A percentile compares a stretch with the other conserved stretches of the same genome.
These are phyloP conservation scores for Casuarina glauca DNA, from an alignment of 306 rosid genomes.

Conservation along the genomic window DNA sequence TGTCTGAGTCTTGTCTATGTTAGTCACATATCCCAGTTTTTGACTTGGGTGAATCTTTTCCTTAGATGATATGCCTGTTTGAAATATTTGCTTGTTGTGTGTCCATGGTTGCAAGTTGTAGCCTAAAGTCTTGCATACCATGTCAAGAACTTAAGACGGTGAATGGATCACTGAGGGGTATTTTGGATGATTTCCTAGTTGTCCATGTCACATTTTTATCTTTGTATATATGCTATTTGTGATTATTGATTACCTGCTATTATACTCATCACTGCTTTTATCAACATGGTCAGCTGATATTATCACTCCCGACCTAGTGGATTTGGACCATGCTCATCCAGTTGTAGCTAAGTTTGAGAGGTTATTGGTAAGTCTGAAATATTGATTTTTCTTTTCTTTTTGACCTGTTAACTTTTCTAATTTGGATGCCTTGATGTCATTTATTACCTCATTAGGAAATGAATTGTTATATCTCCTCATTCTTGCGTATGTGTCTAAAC, in stretches of 20 bases:
- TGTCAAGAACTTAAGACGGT: constrained; percentile 9
- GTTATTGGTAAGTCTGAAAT: constrained; percentile 69
- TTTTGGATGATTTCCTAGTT: constrained; percentile 6
- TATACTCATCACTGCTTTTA: constrained; percentile 14
- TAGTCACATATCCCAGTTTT: neutral
- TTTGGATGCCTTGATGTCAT: constrained; percentile 22
- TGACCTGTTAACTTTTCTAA: constrained; percentile 11
- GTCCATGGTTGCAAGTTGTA: neutral
- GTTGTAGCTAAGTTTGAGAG: constrained; percentile 64
- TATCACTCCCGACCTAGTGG: constrained; percentile 37
- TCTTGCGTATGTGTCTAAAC: neutral
- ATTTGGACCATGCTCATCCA: constrained; percentile 60
- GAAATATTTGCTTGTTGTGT: neutral
- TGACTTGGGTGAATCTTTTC: neutral
- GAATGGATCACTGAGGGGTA: constrained; percentile 1
- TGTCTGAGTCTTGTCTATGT: neutral
- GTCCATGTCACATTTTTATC: neutral
- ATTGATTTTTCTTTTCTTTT: constrained; percentile 22
- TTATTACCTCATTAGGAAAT: constrained; percentile 2
- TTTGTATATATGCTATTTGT: neutral
- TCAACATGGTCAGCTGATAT: constrained; percentile 51
- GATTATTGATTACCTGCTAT: neutral
- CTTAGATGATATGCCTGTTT: neutral
- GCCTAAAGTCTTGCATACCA: constrained; percentile 8
- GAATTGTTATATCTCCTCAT: neutral